phyloP scores from a whole-genome alignment of 1,139 yeast species.

The Candida glucosophila region DNA sequence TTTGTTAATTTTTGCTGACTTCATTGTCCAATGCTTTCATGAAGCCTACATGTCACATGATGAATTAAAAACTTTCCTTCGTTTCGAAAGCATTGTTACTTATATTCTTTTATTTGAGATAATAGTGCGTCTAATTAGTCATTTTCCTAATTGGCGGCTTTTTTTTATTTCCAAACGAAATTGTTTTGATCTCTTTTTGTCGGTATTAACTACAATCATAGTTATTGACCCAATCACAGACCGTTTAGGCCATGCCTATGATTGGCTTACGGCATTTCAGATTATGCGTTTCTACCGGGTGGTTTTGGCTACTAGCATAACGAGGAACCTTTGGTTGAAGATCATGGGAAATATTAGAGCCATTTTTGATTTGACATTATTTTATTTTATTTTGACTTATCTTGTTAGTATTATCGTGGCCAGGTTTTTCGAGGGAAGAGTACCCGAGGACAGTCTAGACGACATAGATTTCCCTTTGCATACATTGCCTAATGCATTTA shows the following conservation, averaged over 20 bases:
- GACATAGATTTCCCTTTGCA: slow-evolving; percentile 48
- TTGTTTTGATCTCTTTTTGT: slow-evolving; percentile 52
- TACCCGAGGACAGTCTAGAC: slow-evolving; percentile 38
- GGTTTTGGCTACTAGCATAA: slow-evolving; percentile 46
- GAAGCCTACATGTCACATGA: slow-evolving; percentile 18
- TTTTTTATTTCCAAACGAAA: slow-evolving; percentile 54
- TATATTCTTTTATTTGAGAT: slow-evolving; percentile 50
- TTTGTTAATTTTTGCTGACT: slow-evolving; percentile 35
- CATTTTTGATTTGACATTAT: slow-evolving; percentile 63
- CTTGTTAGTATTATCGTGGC: slow-evolving; percentile 61
- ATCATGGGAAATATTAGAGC: slow-evolving; percentile 62
- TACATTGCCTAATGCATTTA: slow-evolving; percentile 64
- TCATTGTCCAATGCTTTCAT: slow-evolving; percentile 45
- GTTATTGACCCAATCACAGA: slow-evolving; percentile 44
- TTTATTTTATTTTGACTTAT: slow-evolving; percentile 58
- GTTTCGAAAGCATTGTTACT: slow-evolving; percentile 46
- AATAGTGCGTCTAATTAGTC: slow-evolving; percentile 44
- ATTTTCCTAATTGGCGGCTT: slow-evolving; percentile 51
- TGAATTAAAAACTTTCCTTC: slow-evolving; percentile 24
- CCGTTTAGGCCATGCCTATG: slow-evolving; percentile 48
- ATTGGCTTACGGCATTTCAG: slow-evolving; percentile 78
- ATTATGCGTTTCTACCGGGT: slow-evolving; percentile 69
- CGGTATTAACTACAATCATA: slow-evolving; percentile 50
- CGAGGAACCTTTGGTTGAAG: slow-evolving; percentile 61
- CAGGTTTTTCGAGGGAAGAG: slow-evolving; percentile 65